Percentiles rank a stretch among this genome's conserved stretches.
Conservation (phyloP, 345 rosid species). For the Nephelium lappaceum region DNA sequence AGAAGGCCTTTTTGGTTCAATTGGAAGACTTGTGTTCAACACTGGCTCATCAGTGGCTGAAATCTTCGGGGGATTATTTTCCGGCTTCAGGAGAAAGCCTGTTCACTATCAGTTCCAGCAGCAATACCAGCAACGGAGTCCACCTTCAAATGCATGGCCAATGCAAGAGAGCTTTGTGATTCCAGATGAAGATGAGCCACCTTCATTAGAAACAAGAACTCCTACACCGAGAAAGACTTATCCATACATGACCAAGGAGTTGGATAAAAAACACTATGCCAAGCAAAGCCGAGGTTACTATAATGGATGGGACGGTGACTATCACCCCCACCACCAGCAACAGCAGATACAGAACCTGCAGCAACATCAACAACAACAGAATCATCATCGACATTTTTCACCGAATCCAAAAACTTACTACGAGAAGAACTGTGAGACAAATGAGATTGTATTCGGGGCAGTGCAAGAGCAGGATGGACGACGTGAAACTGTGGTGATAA, state of each 20-base stretch:
- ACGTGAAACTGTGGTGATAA: slow-evolving; percentile 87
- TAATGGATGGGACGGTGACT: slow-evolving; percentile 44
- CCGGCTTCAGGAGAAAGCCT: slow-evolving; percentile 50
- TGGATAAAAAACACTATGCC: slow-evolving; percentile 42
- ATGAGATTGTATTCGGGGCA: slow-evolving; percentile 90
- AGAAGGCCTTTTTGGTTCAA: slow-evolving; percentile 72
- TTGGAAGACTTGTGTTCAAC: slow-evolving; percentile 69
- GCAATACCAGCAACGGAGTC: slow-evolving; percentile 43
- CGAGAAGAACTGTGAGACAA: slow-evolving; percentile 78
- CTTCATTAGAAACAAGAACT: slow-evolving; percentile 56
- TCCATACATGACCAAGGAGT: slow-evolving; percentile 46
- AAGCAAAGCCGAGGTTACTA: slow-evolving; percentile 57
- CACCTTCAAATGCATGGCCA: slow-evolving; percentile 57
- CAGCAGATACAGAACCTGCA: slow-evolving; percentile 40
- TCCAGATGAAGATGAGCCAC: slow-evolving; percentile 81
- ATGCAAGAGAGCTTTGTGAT: slow-evolving; percentile 80
- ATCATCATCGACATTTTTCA: slow-evolving; percentile 48
- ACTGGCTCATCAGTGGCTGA: slow-evolving; percentile 71
- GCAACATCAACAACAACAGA: slow-evolving; percentile 43
- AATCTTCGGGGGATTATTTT: slow-evolving; percentile 48
- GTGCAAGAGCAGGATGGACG: slow-evolving; percentile 89
- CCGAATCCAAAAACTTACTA: slow-evolving; percentile 54
- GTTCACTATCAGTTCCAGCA: slow-evolving; percentile 40
- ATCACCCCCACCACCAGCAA: slow-evolving; percentile 52
- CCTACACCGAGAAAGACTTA: slow-evolving; percentile 54